Evolutionary conservation across 1,139 yeast genomes (phyloP).

Genomic region (Zygoascus meyerae): DNA sequence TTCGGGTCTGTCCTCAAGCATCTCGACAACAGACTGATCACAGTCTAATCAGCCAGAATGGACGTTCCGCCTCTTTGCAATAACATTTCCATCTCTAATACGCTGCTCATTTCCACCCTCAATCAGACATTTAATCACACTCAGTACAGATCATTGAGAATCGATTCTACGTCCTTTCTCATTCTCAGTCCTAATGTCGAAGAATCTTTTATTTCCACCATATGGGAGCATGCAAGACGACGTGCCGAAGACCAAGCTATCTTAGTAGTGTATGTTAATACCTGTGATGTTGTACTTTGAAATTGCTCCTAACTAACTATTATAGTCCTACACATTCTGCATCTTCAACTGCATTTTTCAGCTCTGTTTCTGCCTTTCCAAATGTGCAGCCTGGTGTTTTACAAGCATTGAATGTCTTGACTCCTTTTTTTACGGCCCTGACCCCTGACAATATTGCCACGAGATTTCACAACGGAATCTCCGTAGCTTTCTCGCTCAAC

Average conservation of each 20-base stretch:
- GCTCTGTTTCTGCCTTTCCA: constrained; percentile 33
- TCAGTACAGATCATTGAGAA: constrained; percentile 27
- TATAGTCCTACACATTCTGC: constrained; percentile 30
- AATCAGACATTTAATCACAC: constrained; percentile 32
- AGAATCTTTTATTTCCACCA: constrained; percentile 30
- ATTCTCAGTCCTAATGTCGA: constrained; percentile 32
- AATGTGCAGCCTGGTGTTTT: constrained; percentile 32
- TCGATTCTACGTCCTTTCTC: constrained; percentile 33
- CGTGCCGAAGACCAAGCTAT: constrained; percentile 39
- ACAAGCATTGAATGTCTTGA: constrained; percentile 34
- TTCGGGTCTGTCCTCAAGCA: no score
- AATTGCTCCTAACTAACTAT: background rate
- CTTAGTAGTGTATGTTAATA: constrained; percentile 29
- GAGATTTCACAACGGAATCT: constrained; percentile 35
- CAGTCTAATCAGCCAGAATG: constrained; percentile 23
- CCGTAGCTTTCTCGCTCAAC: constrained; percentile 30
- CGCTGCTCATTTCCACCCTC: constrained; percentile 35
- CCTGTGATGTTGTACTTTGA: background rate
- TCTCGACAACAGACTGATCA: no score
- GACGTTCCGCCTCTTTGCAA: constrained; percentile 30
- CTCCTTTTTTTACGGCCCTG: constrained; percentile 37
- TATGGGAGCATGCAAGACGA: constrained; percentile 38
- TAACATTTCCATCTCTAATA: constrained; percentile 27
- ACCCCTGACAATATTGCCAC: constrained; percentile 35
- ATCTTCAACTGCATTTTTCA: constrained; percentile 30